Evolutionary conservation across 805 yeast species (phyloP).

Genomic region (Lachancea cidri): DNA sequence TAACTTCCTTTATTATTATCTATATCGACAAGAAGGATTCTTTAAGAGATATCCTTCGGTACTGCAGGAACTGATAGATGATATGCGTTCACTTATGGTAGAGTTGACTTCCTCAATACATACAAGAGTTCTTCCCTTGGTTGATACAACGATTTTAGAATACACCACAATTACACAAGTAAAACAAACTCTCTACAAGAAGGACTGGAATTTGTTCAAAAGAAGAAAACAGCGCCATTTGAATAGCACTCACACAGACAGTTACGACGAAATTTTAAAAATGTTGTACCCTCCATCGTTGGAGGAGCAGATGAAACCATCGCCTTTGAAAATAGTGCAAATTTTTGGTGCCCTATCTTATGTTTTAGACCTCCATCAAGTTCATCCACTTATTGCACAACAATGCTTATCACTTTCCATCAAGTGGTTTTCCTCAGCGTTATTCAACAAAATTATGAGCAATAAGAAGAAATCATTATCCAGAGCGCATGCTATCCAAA

Average conservation of each 20-base stretch:
- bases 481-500: constrained; percentile 82
- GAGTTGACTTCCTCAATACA: constrained; percentile 64
- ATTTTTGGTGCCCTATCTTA: constrained; percentile 84
- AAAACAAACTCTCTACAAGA: constrained; percentile 68
- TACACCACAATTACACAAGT: constrained; percentile 82
- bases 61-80: constrained; percentile 52
- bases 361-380: constrained; percentile 74
- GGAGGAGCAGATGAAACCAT: constrained; percentile 74
- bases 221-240: constrained; percentile 27
- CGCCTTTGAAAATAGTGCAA: constrained; percentile 81
- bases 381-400: constrained; percentile 70
- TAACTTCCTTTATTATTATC: constrained; percentile 71
- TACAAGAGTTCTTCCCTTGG: constrained; percentile 48
- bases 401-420: constrained; percentile 75
- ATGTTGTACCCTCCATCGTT: constrained; percentile 84
- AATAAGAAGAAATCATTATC: constrained; percentile 63
- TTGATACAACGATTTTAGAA: constrained; percentile 66
- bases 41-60: constrained; percentile 51
- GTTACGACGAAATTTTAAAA: constrained; percentile 67
- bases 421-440: constrained; percentile 65
- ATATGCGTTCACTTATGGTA: constrained; percentile 57
- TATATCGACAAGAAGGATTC: constrained; percentile 59
- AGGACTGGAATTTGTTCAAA: constrained; percentile 59
- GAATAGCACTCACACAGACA: constrained; percentile 19
- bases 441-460: constrained; percentile 69